Percentiles rank a stretch among this genome's conserved stretches.
Conservation (phyloP, 1,284 basidiomycete species). For the Hypsizygus ulmarius region DNA sequence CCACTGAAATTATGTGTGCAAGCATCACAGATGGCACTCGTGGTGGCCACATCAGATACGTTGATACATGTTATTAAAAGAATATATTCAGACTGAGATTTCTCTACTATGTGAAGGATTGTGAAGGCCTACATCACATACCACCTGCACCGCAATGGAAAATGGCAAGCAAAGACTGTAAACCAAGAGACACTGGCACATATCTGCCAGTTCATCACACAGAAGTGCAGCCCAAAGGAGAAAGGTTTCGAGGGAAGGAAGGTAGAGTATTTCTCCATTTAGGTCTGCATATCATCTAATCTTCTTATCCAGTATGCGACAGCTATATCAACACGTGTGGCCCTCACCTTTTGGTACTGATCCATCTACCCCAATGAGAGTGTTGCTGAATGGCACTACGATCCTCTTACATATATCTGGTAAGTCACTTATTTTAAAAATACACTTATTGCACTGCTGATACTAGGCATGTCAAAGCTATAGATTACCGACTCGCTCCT, state of each 20-base stretch:
- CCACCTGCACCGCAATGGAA: constrained; percentile 8
- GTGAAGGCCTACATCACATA: constrained; percentile 14
- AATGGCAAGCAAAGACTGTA: constrained; percentile 9
- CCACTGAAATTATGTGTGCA: background rate
- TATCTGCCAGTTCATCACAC: constrained; percentile 12
- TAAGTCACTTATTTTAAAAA: background rate
- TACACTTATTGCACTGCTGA: background rate
- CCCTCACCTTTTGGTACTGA: constrained; percentile 20
- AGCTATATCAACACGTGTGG: constrained; percentile 23
- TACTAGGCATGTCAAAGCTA: constrained; percentile 5
- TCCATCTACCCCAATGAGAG: constrained; percentile 16
- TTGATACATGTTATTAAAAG: background rate
- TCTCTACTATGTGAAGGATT: constrained; percentile 4
- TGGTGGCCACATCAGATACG: background rate
- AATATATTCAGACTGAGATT: background rate
- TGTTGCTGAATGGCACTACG: constrained; percentile 17
- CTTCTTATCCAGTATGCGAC: constrained; percentile 18
- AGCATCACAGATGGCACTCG: constrained; percentile 4
- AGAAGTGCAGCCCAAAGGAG: constrained; percentile 14
- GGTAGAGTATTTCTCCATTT: background rate
- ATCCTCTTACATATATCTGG: constrained; percentile 16
- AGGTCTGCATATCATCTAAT: background rate
- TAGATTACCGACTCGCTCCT: constrained; percentile 18
- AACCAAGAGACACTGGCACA: constrained; percentile 7
- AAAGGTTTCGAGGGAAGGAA: constrained; percentile 15